A percentile compares a stretch with the other conserved stretches of the same genome.
These are phyloP conservation scores for Solanum hybrid DNA, from an alignment of 305 asterid species.

Conservation along the genomic window DNA sequence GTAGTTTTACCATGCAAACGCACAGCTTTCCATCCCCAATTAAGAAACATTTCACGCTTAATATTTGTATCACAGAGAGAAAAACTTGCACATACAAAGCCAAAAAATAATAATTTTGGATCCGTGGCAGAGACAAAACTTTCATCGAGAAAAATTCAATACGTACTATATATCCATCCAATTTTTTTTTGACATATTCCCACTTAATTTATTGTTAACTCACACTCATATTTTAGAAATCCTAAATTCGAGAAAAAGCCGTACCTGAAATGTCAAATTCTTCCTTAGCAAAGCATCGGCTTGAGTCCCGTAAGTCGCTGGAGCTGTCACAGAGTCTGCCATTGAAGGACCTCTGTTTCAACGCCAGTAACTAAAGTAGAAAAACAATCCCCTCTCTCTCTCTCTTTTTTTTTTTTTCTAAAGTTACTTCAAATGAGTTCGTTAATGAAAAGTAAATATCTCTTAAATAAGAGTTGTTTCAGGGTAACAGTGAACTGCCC, in stretches of 20 bases:
- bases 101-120: too few species aligned
- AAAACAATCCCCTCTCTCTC: not conserved
- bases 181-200: not conserved
- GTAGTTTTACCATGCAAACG: not conserved
- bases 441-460: not conserved
- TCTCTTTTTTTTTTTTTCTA: accelerated
- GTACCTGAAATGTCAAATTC: conserved; percentile 73
- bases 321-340: conserved; percentile 45
- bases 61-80: not conserved
- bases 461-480: not conserved
- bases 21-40: too few species aligned
- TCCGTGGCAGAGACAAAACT: not conserved
- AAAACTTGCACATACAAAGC: not conserved
- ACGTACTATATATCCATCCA: not conserved
- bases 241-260: not conserved
- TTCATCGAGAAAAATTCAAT: not conserved
- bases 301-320: conserved; percentile 70
- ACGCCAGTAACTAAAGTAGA: not conserved
- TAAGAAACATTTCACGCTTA: not conserved
- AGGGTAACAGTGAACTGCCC: not conserved
- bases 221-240: not conserved
- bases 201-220: not conserved
- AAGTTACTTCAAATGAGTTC: not conserved
- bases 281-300: conserved; percentile 86
- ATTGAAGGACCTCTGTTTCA: conserved; percentile 12